Evolutionary conservation across 2,329 filamentous ascomycete genomes (phyloP).

Genomic region (Ophiostoma montium): DNA sequence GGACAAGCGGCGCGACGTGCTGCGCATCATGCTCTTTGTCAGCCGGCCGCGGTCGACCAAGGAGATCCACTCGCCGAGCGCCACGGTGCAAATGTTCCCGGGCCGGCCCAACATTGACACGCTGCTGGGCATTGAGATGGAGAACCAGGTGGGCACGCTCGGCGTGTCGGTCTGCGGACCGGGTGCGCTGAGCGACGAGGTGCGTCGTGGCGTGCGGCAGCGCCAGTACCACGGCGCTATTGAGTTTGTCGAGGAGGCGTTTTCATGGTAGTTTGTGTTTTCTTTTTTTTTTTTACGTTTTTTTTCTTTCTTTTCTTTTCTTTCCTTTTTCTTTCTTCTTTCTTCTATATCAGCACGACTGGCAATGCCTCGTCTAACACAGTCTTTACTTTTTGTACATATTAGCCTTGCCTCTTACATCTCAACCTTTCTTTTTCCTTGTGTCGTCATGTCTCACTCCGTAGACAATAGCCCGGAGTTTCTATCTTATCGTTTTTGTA

Average conservation of each 20-base stretch:
- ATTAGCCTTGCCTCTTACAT: not conserved
- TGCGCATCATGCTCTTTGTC: constrained; percentile 68
- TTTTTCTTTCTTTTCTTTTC: not conserved
- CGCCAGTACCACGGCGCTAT: constrained; percentile 52
- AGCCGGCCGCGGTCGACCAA: constrained; percentile 61
- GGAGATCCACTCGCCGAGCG: constrained; percentile 65
- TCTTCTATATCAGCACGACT: not conserved
- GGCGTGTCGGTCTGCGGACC: constrained; percentile 63
- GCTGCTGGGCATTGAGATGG: constrained; percentile 58
- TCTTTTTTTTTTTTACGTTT: not conserved
- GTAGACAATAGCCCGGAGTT: too few species aligned
- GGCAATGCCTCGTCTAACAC: not conserved
- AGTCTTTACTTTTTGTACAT: constrained; percentile 3
- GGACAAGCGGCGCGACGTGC: constrained; percentile 57
- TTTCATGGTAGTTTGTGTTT: constrained; percentile 35
- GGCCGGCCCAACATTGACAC: constrained; percentile 62
- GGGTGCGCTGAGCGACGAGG: constrained; percentile 60
- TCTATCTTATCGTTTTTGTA: too few species aligned
- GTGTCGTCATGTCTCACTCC: too few species aligned
- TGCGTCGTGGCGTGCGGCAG: constrained; percentile 50
- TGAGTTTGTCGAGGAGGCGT: constrained; percentile 70
- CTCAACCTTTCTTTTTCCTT: not conserved
- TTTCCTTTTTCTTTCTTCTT: not conserved
- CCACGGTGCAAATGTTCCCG: constrained; percentile 74
- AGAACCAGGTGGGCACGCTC: constrained; percentile 59